A percentile compares a stretch with the other conserved stretches of the same genome.
Conservation (phyloP, 176 grass and related monocot genomes). For the Cenchrus fungigraminus region DNA sequence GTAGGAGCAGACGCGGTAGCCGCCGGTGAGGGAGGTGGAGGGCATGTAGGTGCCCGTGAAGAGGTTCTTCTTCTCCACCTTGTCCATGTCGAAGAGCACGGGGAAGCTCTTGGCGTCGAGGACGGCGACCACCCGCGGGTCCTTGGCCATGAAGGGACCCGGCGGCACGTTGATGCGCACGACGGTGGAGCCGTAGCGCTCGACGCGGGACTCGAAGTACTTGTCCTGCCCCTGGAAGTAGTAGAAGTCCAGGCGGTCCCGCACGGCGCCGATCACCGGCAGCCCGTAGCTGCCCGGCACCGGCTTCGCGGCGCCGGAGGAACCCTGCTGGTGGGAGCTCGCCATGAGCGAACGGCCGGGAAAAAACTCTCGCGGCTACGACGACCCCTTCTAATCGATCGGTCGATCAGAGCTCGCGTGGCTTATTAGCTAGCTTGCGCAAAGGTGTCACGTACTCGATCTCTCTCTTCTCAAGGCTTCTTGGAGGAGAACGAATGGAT, state of each 20-base stretch:
- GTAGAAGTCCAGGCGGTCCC: conserved; percentile 79
- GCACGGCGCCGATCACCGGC: conserved; percentile 53
- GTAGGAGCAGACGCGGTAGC: conserved; percentile 73
- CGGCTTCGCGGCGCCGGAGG: not conserved
- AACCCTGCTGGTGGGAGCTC: conserved; percentile 9
- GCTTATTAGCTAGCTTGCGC: not conserved
- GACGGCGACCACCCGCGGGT: conserved; percentile 65
- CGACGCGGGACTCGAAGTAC: conserved; percentile 65
- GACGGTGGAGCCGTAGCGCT: conserved; percentile 70
- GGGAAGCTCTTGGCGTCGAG: conserved; percentile 82
- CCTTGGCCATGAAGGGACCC: conserved; percentile 56
- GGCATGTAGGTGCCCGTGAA: conserved; percentile 79
- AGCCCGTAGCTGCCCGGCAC: conserved; percentile 61
- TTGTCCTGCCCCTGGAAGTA: conserved; percentile 70
- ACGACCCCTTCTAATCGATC: too few relatives aligned
- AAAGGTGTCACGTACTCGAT: not conserved
- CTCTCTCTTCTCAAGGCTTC: not conserved
- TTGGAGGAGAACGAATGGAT: not conserved
- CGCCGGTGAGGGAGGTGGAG: conserved; percentile 68
- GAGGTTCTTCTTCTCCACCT: conserved; percentile 76
- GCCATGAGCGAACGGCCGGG: not conserved
- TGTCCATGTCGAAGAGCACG: conserved; percentile 68
- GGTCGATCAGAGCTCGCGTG: not conserved
- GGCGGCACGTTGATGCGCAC: conserved; percentile 68
- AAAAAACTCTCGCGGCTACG: too few relatives aligned